Evolutionary conservation across 2,329 filamentous ascomycete species (phyloP), one percentile per base, ranked within the genome.

Genomic region (Penicillium sclerotiorum): DNA sequence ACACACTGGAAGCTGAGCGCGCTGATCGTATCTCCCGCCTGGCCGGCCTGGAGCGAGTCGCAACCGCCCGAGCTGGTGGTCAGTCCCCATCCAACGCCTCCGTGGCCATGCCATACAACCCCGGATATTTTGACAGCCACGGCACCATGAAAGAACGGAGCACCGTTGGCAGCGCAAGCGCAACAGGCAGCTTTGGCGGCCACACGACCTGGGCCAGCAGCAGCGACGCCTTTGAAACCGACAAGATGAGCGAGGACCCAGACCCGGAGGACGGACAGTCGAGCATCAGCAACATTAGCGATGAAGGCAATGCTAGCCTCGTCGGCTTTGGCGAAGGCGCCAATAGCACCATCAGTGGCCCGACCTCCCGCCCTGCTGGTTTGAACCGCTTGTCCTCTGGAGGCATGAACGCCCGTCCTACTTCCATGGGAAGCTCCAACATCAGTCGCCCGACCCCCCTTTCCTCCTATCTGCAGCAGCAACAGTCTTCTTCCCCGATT

Each of bases 291-390:
- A 89, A 88, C 51, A 87, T 94, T 80, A 93, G 89, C 61, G 91
- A 95, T 61, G 90, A 95, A 63, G 88, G 86, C 7, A 86, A 85
- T 45, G 89, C 87, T 2, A 93, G 88, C 55, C 79, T 96, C 5
- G 93, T 96, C 8, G 93, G 88, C 0, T 96, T 96, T 61, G 93
- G 93, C 42, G 92, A 96, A 69, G 93, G 92, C 27, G 92, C 93
- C 8, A 89, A 87, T 59, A 90, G 88, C 68, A 90, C 90, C 5
- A 86, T 92, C 49, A 90, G 86, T 52, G 90, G 90, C 0, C 89
- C 89, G 32, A 88, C 77, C 23, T 88, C 65, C 81, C 88, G 73
- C 76, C 82, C 68, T 73, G 80, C 52, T 68, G 80, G 40, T 69
- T 76, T 70, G 20, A 70, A 67, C 38, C 64, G 71, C 8, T 57